These are phyloP conservation scores for Bacterosira constricta DNA, from an alignment of 108 stramenopile genomes.

Conservation along the genomic window DNA sequence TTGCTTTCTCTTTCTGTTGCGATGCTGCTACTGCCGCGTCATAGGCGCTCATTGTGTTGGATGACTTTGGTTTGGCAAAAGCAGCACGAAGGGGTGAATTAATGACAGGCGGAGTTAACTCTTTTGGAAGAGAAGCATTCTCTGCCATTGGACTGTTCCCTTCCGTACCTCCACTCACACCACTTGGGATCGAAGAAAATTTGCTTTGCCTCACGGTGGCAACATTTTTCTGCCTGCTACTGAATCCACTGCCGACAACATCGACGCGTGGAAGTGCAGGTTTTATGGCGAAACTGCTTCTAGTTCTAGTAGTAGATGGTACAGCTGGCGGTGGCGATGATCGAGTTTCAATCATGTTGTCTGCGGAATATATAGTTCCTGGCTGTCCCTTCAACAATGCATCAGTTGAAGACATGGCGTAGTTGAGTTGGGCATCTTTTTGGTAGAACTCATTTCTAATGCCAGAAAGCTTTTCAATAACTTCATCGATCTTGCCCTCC, in stretches of 20 bases:
- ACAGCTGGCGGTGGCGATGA: no score
- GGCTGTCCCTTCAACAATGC: constrained; percentile 16
- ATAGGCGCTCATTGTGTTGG: constrained; percentile 29
- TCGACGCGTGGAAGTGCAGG: not conserved
- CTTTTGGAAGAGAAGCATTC: not conserved
- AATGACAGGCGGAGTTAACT: not conserved
- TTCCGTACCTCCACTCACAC: no score
- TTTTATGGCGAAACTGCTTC: not conserved
- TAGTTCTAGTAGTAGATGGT: not conserved
- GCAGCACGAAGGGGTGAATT: not conserved
- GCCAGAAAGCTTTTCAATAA: constrained; percentile 16
- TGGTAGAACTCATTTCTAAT: constrained; percentile 22
- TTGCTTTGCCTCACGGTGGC: not conserved
- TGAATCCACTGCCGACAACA: constrained; percentile 22
- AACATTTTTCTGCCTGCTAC: constrained; percentile 5
- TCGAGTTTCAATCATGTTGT: not conserved
- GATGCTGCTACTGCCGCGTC: constrained; percentile 12
- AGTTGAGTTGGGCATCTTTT: constrained; percentile 22
- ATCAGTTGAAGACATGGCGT: constrained; percentile 21
- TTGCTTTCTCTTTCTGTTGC: not conserved
- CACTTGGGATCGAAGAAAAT: not conserved
- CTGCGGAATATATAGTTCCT: not conserved
- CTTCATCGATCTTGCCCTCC: not conserved
- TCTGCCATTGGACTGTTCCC: not conserved
- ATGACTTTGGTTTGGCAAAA: not conserved